Evolutionary conservation across 2,329 filamentous ascomycete genomes (phyloP).

Genomic region (Metarhizium brunneum): DNA sequence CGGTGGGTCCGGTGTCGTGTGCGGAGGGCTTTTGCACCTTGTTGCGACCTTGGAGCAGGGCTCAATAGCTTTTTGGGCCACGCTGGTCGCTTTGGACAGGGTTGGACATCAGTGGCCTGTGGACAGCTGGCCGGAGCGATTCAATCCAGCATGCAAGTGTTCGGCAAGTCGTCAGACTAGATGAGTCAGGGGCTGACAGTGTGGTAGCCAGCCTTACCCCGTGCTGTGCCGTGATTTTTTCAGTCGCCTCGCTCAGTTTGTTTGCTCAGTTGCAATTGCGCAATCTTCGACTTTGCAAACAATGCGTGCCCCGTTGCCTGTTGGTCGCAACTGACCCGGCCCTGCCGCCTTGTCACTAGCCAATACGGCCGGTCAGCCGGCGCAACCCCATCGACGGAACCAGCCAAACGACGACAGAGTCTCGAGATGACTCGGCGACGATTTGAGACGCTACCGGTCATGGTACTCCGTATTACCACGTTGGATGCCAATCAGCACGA

Average conservation of each 20-base stretch:
- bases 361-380: no score
- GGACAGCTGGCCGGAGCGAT: not conserved
- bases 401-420: not conserved
- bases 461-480: not conserved
- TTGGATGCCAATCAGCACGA: not conserved
- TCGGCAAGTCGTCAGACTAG: not conserved
- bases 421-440: not conserved
- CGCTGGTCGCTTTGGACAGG: not conserved
- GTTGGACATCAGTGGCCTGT: not conserved
- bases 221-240: no score
- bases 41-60: not conserved
- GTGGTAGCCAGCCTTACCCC: not conserved
- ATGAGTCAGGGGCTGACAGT: not conserved
- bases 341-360: not conserved
- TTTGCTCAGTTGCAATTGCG: not conserved
- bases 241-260: not conserved
- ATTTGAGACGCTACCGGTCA: not conserved
- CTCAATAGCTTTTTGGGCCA: not conserved
- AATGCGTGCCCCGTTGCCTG: not conserved
- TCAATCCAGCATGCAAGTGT: not conserved
- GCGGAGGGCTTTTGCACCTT: constrained; percentile 4
- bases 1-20: constrained; percentile 5
- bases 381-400: not conserved
- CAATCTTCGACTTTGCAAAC: not conserved
- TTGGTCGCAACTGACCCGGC: not conserved